Conservation (phyloP, 169 alveolate genomes). For the Plasmodium inui region DNA sequence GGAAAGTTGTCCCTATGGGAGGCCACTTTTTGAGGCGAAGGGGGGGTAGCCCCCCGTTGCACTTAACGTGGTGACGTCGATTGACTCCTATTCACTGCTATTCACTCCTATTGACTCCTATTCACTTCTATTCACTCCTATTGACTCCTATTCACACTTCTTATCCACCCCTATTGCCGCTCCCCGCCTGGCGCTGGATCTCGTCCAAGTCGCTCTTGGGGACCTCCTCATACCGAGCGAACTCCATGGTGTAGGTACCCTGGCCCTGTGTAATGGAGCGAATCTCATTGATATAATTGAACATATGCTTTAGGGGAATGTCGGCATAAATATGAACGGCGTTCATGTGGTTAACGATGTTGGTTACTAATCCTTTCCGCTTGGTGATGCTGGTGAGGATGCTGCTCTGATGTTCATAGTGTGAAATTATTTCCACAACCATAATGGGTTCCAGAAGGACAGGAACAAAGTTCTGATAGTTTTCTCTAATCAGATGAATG, state of each 20-base stretch:
- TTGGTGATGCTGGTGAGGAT: conserved; percentile 90
- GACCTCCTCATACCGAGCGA: conserved; percentile 85
- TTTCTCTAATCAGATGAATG: conserved; percentile 76
- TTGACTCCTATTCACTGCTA: background rate
- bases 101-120: no score
- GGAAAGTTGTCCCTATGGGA: background rate
- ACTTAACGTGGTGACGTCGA: background rate
- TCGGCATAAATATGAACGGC: conserved; percentile 91
- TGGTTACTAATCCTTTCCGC: conserved; percentile 92
- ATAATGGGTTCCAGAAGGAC: conserved; percentile 93
- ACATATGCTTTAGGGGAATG: conserved; percentile 94
- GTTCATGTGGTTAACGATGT: conserved; percentile 88
- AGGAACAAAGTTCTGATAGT: conserved; percentile 89
- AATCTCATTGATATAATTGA: conserved; percentile 95
- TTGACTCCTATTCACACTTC: background rate
- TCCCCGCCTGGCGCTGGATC: background rate
- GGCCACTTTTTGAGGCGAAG: background rate
- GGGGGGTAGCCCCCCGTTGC: background rate
- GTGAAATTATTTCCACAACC: conserved; percentile 94
- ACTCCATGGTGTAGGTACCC: conserved; percentile 96
- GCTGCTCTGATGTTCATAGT: conserved; percentile 87
- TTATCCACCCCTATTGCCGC: no score
- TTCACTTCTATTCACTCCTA: background rate
- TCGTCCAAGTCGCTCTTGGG: conserved; percentile 85
- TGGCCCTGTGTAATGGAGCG: conserved; percentile 93